A percentile compares a stretch with the other conserved stretches of the same genome.
These are phyloP conservation scores for Xylariomycetidae sp. DNA, from an alignment of 2,329 filamentous ascomycete genomes.

Conservation along the genomic window DNA sequence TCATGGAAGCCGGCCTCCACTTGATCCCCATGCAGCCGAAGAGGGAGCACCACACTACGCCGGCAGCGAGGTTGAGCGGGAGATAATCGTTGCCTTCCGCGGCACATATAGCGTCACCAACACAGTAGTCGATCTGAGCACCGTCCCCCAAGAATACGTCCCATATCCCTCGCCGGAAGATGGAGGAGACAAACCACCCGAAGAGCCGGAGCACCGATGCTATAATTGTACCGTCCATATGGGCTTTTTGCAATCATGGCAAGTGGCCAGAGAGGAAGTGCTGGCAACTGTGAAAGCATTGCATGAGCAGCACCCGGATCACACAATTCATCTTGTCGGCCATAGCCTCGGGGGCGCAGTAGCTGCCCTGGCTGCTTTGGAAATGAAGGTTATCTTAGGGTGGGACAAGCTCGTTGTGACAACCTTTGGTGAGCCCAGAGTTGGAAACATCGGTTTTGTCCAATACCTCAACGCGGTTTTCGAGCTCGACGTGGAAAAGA, in stretches of 20 bases:
- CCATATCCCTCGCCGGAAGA: slow-evolving; percentile 67
- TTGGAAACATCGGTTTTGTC: slow-evolving; percentile 55
- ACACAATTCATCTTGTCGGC: slow-evolving; percentile 74
- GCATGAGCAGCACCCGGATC: slow-evolving; percentile 59
- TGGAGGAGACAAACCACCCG: slow-evolving; percentile 28
- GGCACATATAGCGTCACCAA: slow-evolving; percentile 94
- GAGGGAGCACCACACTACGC: slow-evolving; percentile 15
- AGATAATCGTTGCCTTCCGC: slow-evolving; percentile 86
- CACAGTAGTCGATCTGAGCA: slow-evolving; percentile 84
- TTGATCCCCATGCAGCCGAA: background rate
- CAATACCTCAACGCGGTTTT: slow-evolving; percentile 53
- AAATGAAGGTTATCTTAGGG: slow-evolving; percentile 67
- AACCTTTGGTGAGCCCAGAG: slow-evolving; percentile 84
- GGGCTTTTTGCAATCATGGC: slow-evolving; percentile 85
- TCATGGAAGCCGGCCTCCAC: slow-evolving; percentile 38
- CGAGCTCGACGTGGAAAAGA: slow-evolving; percentile 30
- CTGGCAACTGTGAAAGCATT: slow-evolving; percentile 61
- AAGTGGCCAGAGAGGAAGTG: slow-evolving; percentile 64
- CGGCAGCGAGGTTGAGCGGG: no score
- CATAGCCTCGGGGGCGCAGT: slow-evolving; percentile 93
- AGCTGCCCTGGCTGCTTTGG: slow-evolving; percentile 78
- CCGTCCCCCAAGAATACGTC: slow-evolving; percentile 82
- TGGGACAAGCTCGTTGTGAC: slow-evolving; percentile 73
- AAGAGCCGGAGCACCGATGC: slow-evolving; percentile 54
- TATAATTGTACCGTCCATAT: slow-evolving; percentile 87